A percentile compares a stretch with the other conserved stretches of the same genome.
Evolutionary conservation across 805 yeast species (phyloP).

Genomic region (Peterozyma toletana): DNA sequence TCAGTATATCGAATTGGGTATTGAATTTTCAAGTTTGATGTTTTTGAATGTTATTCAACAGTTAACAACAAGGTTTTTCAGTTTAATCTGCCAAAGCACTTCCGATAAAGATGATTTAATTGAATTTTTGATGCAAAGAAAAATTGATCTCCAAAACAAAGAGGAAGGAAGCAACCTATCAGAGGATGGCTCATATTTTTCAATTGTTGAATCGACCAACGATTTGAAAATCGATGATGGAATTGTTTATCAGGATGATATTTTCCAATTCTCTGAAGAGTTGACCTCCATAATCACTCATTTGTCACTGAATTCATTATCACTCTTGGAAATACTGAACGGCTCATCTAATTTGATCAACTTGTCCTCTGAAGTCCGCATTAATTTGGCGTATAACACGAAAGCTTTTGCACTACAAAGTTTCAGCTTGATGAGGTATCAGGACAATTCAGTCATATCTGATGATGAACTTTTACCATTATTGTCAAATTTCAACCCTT

Average conservation of each 20-base stretch:
- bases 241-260: background rate
- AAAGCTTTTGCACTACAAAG: conserved; percentile 52
- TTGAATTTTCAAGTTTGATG: conserved; percentile 3
- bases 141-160: conserved; percentile 1
- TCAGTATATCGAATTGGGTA: background rate
- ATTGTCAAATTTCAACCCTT: background rate
- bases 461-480: conserved; percentile 2
- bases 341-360: conserved; percentile 51
- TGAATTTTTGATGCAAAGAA: conserved; percentile 2
- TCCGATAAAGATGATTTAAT: background rate
- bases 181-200: background rate
- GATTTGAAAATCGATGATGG: conserved; percentile 1
- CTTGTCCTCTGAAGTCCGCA: conserved; percentile 38
- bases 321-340: conserved; percentile 36
- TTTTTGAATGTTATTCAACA: conserved; percentile 1
- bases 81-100: background rate
- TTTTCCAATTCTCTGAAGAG: background rate
- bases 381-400: conserved; percentile 44
- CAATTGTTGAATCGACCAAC: no score
- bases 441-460: background rate
- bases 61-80: background rate
- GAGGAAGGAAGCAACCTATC: conserved; percentile 3
- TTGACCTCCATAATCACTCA: conserved; percentile 3
- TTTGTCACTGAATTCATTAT: conserved; percentile 18
- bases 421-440: conserved; percentile 19